Percentiles rank a stretch among this genome's conserved stretches.
Conservation (phyloP, 2,329 filamentous ascomycete species). For the Mycocentrospora acerina region DNA sequence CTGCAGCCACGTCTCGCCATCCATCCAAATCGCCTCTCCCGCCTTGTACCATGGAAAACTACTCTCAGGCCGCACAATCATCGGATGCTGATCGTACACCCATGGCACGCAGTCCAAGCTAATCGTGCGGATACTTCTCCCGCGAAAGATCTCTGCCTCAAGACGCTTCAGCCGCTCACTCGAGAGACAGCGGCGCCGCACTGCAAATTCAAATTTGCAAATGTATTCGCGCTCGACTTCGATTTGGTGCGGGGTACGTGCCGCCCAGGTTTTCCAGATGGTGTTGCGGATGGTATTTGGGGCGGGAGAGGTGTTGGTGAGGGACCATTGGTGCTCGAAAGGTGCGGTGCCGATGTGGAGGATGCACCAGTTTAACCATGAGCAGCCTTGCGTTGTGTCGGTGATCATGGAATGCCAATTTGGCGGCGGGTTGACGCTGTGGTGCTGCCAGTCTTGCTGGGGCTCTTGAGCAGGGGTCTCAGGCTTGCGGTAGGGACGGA, state of each 20-base stretch:
- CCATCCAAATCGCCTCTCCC: slow-evolving; percentile 5
- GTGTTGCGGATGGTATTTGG: slow-evolving; percentile 7
- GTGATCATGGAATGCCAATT: slow-evolving; percentile 13
- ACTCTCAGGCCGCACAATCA: slow-evolving; percentile 2
- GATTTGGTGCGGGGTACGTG: slow-evolving; percentile 12
- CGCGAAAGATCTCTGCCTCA: slow-evolving; percentile 10
- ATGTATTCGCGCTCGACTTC: slow-evolving; percentile 18
- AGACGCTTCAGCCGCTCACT: slow-evolving; percentile 9
- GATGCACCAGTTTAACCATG: slow-evolving; percentile 20
- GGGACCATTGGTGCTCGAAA: slow-evolving; percentile 15
- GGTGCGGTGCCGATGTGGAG: slow-evolving; percentile 11
- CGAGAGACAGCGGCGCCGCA: slow-evolving; percentile 15
- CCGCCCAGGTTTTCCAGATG: slow-evolving; percentile 8
- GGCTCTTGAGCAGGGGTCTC: background rate
- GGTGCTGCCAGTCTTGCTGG: background rate
- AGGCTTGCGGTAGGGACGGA: slow-evolving; percentile 15
- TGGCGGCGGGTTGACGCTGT: background rate
- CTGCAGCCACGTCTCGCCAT: slow-evolving; percentile 4
- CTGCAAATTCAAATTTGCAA: slow-evolving; percentile 15
- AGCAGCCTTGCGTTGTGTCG: slow-evolving; percentile 17
- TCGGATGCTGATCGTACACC: slow-evolving; percentile 16
- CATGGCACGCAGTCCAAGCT: slow-evolving; percentile 22
- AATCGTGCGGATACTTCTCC: slow-evolving; percentile 16
- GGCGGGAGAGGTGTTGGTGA: background rate
- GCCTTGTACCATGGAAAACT: slow-evolving; percentile 18